These are phyloP conservation scores for Colletotrichum sp. DNA, from an alignment of 2,329 filamentous ascomycete genomes.

Conservation along the genomic window DNA sequence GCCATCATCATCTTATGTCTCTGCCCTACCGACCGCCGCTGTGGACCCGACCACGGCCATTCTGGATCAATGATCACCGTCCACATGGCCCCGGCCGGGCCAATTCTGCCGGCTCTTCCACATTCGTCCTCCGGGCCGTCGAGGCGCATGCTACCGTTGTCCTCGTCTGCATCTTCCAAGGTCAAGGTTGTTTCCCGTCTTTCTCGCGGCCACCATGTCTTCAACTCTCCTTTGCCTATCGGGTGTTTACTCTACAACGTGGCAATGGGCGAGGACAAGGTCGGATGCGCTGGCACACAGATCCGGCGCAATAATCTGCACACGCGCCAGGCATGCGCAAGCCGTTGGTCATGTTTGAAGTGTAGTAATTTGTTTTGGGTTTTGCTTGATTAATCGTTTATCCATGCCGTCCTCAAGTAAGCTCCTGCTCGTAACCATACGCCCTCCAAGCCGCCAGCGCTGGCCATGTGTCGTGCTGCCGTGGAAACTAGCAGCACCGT, in stretches of 20 bases:
- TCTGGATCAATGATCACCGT: not conserved
- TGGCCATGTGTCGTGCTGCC: not conserved
- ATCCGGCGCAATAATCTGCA: slow-evolving; percentile 8
- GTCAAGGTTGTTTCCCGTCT: not conserved
- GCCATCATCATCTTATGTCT: not conserved
- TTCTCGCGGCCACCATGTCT: not conserved
- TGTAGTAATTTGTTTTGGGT: not conserved
- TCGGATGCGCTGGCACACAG: slow-evolving; percentile 11
- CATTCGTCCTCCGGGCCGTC: not conserved
- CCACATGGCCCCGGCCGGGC: not conserved
- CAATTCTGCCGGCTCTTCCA: not conserved
- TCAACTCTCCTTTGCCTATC: not conserved
- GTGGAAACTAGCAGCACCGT: not conserved
- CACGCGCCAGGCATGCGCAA: not conserved
- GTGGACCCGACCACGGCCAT: not conserved
- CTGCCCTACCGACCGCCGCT: not conserved
- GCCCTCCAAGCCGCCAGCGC: not conserved
- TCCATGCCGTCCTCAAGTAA: not conserved
- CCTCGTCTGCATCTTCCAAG: not conserved
- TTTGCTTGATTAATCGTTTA: not conserved
- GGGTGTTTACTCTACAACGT: not conserved
- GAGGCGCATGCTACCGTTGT: not conserved
- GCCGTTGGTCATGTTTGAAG: not conserved
- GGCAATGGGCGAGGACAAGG: not conserved
- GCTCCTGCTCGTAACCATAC: not conserved